Evolutionary conservation across 331 rosid genomes (phyloP), one percentile per base, ranked within the genome.

Genomic region (Malus hybrid): DNA sequence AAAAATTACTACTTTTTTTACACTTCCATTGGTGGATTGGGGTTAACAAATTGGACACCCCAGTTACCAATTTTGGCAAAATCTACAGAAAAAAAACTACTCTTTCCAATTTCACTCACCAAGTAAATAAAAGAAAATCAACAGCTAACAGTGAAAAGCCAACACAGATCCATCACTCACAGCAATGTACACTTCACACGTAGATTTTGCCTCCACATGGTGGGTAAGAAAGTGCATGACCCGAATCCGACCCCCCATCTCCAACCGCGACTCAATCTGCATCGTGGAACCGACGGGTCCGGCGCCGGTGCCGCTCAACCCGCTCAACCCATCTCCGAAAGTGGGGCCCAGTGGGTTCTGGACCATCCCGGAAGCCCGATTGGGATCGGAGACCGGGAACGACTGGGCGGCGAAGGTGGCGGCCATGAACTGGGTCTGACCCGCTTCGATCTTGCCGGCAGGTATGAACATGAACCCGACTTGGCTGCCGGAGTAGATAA

Each of bases 381-480:
- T 42, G 6, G 86, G 88, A 24, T 81, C 73, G 5, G 83, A 29
- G n/a, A 93, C 36, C 1, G 97, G 97, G 70, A 91, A 83, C 4
- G 97, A 83, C 70, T 85, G 85, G 1, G 90, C 97, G 28, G 91
- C 73, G 64, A 93, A 90, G 0, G 96, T 91, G 24, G 96, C 98
- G 0, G 90, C 93, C 93, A 93, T 85, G 85, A 73, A 83, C 77
- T 90, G 84, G n/a, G 97, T 93, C 50, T 77, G 82, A 0, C 88
- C 90, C n/a, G 97, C 79, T 50, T 81, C 89, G 85, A 93, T 86
- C 77, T 76, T 79, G 5, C 91, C 96, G 73, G 98, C 97, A 29
- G 98, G 98, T 2, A 93, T 90, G 82, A 91, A 93, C 96, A 93
- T 81, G 88, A 93, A 93, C 1, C 98, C 98, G 74, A 93, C 84